These are phyloP conservation scores for Penicillium carneum DNA, from an alignment of 2,329 filamentous ascomycete species.

Conservation along the genomic window DNA sequence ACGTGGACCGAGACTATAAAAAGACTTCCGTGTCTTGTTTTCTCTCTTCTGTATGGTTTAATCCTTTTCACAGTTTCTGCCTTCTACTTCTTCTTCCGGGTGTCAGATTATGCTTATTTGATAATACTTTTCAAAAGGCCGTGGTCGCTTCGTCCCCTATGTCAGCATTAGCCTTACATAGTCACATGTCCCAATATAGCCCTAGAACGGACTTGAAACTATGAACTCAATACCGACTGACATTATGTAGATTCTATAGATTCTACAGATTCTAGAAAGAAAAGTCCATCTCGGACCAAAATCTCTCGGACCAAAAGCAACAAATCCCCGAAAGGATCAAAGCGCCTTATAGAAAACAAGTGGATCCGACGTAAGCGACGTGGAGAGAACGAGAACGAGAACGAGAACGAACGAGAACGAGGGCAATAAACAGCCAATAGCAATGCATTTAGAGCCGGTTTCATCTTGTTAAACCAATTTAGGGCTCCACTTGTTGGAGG, in stretches of 20 bases:
- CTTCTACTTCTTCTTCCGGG: neutral
- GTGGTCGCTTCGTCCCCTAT: neutral
- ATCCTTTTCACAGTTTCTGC: neutral
- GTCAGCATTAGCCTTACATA: neutral
- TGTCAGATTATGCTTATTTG: neutral
- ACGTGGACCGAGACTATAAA: slow-evolving; percentile 19
- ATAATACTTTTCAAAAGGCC: neutral
- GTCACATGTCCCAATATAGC: neutral
- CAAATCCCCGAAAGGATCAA: slow-evolving; percentile 15
- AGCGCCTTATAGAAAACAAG: slow-evolving; percentile 17
- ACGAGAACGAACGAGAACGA: slow-evolving; percentile 38
- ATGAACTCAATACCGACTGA: neutral
- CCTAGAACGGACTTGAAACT: neutral
- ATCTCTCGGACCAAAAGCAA: neutral
- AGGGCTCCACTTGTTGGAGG: neutral
- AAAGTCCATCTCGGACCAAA: neutral
- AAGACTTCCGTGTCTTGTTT: neutral
- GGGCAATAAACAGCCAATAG: slow-evolving; percentile 27
- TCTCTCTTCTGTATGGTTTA: neutral
- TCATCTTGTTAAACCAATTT: slow-evolving; percentile 1
- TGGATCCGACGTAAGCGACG: slow-evolving; percentile 31
- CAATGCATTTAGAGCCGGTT: neutral
- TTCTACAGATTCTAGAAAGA: neutral
- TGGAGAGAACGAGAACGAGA: slow-evolving; percentile 19
- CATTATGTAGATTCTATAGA: neutral